These are phyloP conservation scores for Strigomonas culicis DNA, from an alignment of 208 protist genomes.

Conservation along the genomic window DNA sequence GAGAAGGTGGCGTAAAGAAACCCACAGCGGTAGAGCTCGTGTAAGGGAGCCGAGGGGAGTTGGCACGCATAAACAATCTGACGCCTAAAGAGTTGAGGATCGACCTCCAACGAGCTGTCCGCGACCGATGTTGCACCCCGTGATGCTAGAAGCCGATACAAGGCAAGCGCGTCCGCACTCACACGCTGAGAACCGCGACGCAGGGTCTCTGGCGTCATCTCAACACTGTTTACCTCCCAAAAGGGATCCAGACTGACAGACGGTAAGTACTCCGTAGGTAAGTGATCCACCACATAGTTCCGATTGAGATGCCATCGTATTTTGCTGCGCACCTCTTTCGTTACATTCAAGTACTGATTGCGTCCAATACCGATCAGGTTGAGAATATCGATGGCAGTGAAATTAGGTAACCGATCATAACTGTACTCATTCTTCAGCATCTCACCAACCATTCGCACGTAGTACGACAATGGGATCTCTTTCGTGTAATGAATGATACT, in stretches of 20 bases:
- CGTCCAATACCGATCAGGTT: slow-evolving; percentile 94
- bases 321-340: slow-evolving; percentile 92
- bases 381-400: slow-evolving; percentile 95
- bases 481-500: slow-evolving; percentile 58
- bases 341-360: slow-evolving; percentile 97
- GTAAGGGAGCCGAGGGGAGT: slow-evolving; percentile 39
- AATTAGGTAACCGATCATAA: slow-evolving; percentile 97
- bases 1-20: slow-evolving; percentile 88
- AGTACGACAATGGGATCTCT: slow-evolving; percentile 74
- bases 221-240: slow-evolving; percentile 40
- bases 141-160: slow-evolving; percentile 43
- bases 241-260: slow-evolving; percentile 50
- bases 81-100: slow-evolving; percentile 15
- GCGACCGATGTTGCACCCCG: slow-evolving; percentile 11
- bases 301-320: slow-evolving; percentile 75
- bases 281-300: slow-evolving; percentile 47
- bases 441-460: slow-evolving; percentile 62
- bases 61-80: slow-evolving; percentile 50
- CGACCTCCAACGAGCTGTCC: background rate
- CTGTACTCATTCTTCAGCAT: slow-evolving; percentile 70
- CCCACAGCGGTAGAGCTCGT: slow-evolving; percentile 77
- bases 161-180: slow-evolving; percentile 27
- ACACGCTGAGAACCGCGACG: background rate
- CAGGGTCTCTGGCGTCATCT: slow-evolving; percentile 21
- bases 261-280: slow-evolving; percentile 51